Conservation (phyloP, 805 yeast species). For the Spathaspora passalidarum region DNA sequence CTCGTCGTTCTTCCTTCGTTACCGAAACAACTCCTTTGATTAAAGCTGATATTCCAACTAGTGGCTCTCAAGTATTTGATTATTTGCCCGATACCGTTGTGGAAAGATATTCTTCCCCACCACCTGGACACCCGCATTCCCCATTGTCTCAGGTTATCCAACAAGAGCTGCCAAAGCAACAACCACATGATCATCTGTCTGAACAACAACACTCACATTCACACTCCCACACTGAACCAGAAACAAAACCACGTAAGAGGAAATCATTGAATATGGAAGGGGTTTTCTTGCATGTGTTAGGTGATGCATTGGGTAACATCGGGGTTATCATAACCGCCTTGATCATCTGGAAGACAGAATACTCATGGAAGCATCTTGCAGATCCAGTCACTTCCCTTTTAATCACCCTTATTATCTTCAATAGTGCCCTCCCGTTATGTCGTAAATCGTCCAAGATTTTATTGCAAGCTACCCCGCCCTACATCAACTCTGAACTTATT, state of each 20-base stretch:
- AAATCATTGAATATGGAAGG: conserved; percentile 96
- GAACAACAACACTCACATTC: conserved; percentile 6
- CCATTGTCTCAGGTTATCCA: background rate
- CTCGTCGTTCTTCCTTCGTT: background rate
- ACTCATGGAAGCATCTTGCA: conserved; percentile 77
- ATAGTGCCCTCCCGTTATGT: conserved; percentile 89
- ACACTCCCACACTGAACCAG: conserved; percentile 9
- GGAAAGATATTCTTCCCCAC: conserved; percentile 23
- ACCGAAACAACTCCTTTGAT: conserved; percentile 10
- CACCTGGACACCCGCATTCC: background rate
- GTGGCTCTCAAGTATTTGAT: conserved; percentile 25
- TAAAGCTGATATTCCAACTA: conserved; percentile 5
- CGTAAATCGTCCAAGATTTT: conserved; percentile 81
- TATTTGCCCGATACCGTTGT: conserved; percentile 49
- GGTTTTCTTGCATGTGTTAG: conserved; percentile 90
- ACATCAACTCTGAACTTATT: conserved; percentile 72
- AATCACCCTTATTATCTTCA: conserved; percentile 83
- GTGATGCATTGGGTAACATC: conserved; percentile 93
- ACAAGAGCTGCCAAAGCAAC: background rate
- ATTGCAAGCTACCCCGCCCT: conserved; percentile 90
- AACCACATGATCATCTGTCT: conserved; percentile 5
- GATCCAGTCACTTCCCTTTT: conserved; percentile 86
- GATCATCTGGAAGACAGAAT: conserved; percentile 91
- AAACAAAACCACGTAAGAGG: conserved; percentile 20
- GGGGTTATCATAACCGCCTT: conserved; percentile 90